Evolutionary conservation across 2,329 filamentous ascomycete species (phyloP).

Genomic region (Penicillium brasilianum): DNA sequence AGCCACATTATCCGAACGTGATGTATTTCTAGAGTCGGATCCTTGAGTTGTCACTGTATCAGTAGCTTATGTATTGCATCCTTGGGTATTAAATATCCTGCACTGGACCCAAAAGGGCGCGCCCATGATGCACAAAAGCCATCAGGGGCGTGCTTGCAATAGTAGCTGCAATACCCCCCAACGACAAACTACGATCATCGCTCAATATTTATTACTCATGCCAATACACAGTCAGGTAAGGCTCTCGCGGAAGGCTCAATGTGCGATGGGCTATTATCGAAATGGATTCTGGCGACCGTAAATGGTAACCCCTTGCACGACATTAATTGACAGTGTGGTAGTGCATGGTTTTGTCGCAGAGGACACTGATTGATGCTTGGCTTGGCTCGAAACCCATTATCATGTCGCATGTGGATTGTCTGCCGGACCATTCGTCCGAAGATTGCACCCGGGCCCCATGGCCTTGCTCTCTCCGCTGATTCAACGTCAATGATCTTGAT

Average conservation of each 20-base stretch:
- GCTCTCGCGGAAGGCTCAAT: background rate
- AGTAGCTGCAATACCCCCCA: background rate
- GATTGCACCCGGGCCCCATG: background rate
- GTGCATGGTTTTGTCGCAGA: background rate
- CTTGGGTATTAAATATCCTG: too few species aligned
- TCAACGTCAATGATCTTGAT: background rate
- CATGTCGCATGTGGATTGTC: background rate
- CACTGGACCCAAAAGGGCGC: too few species aligned
- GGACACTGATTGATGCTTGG: background rate
- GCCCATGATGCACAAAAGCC: too few species aligned
- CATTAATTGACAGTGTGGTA: background rate
- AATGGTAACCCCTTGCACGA: constrained; percentile 10
- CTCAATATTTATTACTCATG: background rate
- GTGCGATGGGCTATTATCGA: background rate
- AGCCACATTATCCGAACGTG: too few species aligned
- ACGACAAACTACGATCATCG: background rate
- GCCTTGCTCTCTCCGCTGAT: background rate
- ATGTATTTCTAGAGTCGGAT: too few species aligned
- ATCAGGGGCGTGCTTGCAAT: background rate
- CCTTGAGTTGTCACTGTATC: too few species aligned
- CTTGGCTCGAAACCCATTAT: background rate
- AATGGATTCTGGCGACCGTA: background rate
- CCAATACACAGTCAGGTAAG: background rate
- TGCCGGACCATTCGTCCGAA: background rate
- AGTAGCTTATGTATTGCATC: too few species aligned